Percentiles rank a stretch among this genome's conserved stretches.
phyloP scores from a whole-genome alignment of 2,329 filamentous ascomycete genomes.

The Dothideomycetes sp. region DNA sequence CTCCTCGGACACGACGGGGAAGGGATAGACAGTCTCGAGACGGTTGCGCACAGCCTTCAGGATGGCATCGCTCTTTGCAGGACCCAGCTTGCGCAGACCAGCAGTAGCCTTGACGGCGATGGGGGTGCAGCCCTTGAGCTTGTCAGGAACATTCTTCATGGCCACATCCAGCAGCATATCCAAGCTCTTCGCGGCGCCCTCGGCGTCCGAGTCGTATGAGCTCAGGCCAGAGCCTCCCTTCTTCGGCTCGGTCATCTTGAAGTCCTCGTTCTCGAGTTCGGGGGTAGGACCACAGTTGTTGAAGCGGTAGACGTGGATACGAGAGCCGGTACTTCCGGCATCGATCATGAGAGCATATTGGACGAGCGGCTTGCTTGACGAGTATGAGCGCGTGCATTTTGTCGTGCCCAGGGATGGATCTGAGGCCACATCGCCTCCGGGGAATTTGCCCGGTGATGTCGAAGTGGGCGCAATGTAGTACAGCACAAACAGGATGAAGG shows the following conservation, averaged over 20 bases:
- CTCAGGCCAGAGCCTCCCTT: conserved; percentile 72
- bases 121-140: conserved; percentile 83
- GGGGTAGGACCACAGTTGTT: conserved; percentile 97
- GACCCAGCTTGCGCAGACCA: conserved; percentile 77
- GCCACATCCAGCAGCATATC: conserved; percentile 83
- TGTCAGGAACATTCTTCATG: conserved; percentile 73
- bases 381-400: conserved; percentile 74
- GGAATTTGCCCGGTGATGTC: conserved; percentile 19
- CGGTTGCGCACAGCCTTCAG: conserved; percentile 73
- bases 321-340: conserved; percentile 91
- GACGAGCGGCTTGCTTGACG: conserved; percentile 82
- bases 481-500: conserved; percentile 48
- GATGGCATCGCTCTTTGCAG: conserved; percentile 72
- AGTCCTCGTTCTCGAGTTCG: conserved; percentile 84
- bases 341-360: conserved; percentile 99
- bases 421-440: conserved; percentile 34
- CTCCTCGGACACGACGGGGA: conserved; percentile 80
- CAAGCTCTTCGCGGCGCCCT: conserved; percentile 80
- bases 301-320: conserved; percentile 98
- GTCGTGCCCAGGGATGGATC: conserved; percentile 57
- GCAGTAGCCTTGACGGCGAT: conserved; percentile 98
- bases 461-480: conserved; percentile 44
- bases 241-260: conserved; percentile 85
- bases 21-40: conserved; percentile 83
- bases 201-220: conserved; percentile 75